These are phyloP conservation scores for Tuctoria greenei DNA, from an alignment of 176 grass and related monocot genomes.

Conservation along the genomic window DNA sequence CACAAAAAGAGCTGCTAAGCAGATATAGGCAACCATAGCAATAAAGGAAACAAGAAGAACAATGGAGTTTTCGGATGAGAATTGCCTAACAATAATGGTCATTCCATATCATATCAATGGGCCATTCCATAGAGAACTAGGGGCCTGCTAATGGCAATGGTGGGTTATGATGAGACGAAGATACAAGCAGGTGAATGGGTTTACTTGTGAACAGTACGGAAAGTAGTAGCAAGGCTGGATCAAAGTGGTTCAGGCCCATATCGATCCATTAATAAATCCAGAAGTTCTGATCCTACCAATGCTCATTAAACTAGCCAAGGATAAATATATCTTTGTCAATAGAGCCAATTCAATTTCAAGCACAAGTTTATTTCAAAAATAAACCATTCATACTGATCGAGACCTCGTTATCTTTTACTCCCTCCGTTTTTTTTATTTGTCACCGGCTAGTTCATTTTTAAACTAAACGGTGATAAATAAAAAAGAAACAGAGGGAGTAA, in stretches of 20 bases:
- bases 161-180: slow-evolving; percentile 18
- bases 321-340: not conserved
- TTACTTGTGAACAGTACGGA: not conserved
- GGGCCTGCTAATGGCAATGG: slow-evolving; percentile 4
- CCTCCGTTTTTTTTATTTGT: too few species aligned
- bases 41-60: slow-evolving; percentile 1
- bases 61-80: not conserved
- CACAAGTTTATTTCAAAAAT: not conserved
- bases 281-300: not conserved
- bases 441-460: too few species aligned
- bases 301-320: not conserved
- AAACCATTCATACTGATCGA: not conserved
- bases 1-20: not conserved
- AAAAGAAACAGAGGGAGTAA: too few species aligned
- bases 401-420: not conserved
- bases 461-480: too few species aligned
- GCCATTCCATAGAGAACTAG: slow-evolving; percentile 18
- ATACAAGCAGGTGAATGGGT: not conserved
- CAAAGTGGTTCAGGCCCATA: slow-evolving; percentile 11
- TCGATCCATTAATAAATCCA: not conserved
- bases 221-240: not conserved
- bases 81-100: slow-evolving; percentile 18
- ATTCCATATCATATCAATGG: too few species aligned
- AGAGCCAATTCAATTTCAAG: not conserved
- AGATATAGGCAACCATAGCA: slow-evolving; percentile 8